Conservation (phyloP, 179 eudicot species). For the Silene vulgaris region DNA sequence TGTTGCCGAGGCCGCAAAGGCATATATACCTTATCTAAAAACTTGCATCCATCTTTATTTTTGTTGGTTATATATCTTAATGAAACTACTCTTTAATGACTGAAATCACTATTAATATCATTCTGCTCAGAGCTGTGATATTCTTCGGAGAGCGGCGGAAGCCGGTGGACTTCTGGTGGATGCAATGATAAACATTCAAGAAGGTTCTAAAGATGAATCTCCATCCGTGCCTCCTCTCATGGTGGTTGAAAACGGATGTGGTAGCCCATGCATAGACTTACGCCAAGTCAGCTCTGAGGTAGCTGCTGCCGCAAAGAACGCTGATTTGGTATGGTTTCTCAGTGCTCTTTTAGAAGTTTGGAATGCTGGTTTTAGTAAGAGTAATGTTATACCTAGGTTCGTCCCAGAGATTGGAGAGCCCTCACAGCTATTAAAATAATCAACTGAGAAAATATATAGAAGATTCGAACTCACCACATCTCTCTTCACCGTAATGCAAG, state of each 20-base stretch:
- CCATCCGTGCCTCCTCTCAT: constrained; percentile 80
- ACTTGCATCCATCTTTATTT: neutral
- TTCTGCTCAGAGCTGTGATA: constrained; percentile 73
- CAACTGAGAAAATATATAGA: too few relatives aligned
- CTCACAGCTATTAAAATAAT: too few relatives aligned
- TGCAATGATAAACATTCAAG: constrained; percentile 73
- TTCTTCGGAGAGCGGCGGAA: constrained; percentile 91
- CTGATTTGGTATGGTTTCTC: constrained; percentile 65
- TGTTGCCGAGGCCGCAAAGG: constrained; percentile 99
- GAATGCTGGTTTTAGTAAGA: too few relatives aligned
- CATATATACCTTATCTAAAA: constrained; percentile 15
- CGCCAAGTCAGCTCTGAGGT: constrained; percentile 97
- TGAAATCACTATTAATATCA: neutral
- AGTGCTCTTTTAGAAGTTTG: neutral
- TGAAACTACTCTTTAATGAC: neutral
- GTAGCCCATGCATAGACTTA: constrained; percentile 95
- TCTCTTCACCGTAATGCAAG: too few relatives aligned
- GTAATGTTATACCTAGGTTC: too few relatives aligned
- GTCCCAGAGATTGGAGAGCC: too few relatives aligned
- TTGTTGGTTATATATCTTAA: neutral
- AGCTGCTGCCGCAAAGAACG: constrained; percentile 95
- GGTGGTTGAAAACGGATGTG: constrained; percentile 99
- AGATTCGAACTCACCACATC: too few relatives aligned
- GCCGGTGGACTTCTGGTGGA: constrained; percentile 96
- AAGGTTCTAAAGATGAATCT: constrained; percentile 42